Conservation (phyloP, 768 basidiomycete genomes). For the Boletus barrowsii region DNA sequence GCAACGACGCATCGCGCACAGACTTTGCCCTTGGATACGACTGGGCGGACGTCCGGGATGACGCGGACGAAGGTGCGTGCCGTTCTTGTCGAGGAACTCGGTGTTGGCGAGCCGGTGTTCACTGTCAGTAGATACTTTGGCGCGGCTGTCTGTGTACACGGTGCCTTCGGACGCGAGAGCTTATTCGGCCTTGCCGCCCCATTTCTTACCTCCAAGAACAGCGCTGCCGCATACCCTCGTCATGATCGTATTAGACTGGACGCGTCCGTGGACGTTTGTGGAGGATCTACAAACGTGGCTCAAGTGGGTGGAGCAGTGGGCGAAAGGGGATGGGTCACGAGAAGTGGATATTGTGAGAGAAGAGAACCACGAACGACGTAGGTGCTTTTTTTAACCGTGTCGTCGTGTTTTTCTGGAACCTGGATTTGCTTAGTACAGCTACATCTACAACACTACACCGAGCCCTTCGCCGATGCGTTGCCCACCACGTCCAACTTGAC, state of each 20-base stretch:
- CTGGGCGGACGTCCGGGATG: constrained; percentile 87
- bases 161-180: constrained; percentile 76
- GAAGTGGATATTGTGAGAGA: constrained; percentile 75
- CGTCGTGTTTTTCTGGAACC: not conserved
- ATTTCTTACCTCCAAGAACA: constrained; percentile 71
- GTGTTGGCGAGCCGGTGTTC: not conserved
- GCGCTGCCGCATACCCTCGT: constrained; percentile 70
- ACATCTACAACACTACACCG: constrained; percentile 85
- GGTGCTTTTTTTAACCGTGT: constrained; percentile 29
- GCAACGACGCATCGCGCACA: constrained; percentile 53
- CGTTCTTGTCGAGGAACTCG: no score
- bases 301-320: constrained; percentile 80
- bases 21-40: constrained; percentile 93
- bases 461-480: constrained; percentile 67
- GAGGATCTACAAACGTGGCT: constrained; percentile 85
- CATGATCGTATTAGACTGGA: constrained; percentile 92
- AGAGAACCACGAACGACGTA: constrained; percentile 80
- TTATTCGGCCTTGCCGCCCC: constrained; percentile 69
- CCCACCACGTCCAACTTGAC: constrained; percentile 58
- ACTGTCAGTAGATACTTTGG: constrained; percentile 66
- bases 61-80: constrained; percentile 85
- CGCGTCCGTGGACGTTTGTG: constrained; percentile 87
- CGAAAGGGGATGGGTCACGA: constrained; percentile 60
- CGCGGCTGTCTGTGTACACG: constrained; percentile 87
- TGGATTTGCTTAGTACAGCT: constrained; percentile 62